Evolutionary conservation across 2,329 filamentous ascomycete genomes (phyloP).

Genomic region (Cercospora sp.): DNA sequence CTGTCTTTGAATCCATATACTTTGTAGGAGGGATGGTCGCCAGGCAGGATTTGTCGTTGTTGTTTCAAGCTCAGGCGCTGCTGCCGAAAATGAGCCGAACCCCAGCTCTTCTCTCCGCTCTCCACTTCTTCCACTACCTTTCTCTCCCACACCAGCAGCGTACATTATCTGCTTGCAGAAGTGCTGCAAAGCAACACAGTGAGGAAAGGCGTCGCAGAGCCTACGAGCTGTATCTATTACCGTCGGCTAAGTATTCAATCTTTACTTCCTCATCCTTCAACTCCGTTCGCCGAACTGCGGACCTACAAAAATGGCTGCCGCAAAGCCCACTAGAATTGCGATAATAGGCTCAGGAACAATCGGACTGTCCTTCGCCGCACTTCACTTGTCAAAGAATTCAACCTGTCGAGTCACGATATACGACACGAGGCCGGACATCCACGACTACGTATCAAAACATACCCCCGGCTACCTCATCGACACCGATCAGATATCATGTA

Average conservation of each 20-base stretch:
- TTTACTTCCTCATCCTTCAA: background rate
- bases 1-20: background rate
- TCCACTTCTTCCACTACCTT: background rate
- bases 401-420: conserved; percentile 49
- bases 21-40: background rate
- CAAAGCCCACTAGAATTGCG: conserved; percentile 38
- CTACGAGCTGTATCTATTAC: background rate
- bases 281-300: background rate
- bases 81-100: background rate
- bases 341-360: conserved; percentile 53
- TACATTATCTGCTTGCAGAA: background rate
- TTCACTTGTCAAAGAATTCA: conserved; percentile 52
- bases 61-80: background rate
- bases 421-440: conserved; percentile 53
- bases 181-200: background rate
- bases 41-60: background rate
- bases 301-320: background rate
- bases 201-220: background rate
- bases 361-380: conserved; percentile 57
- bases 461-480: conserved; percentile 49
- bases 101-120: background rate
- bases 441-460: conserved; percentile 46
- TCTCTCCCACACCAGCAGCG: background rate
- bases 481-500: conserved; percentile 30
- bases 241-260: background rate